Conservation (phyloP, 257 asterid species). For the Paulownia fortunei region DNA sequence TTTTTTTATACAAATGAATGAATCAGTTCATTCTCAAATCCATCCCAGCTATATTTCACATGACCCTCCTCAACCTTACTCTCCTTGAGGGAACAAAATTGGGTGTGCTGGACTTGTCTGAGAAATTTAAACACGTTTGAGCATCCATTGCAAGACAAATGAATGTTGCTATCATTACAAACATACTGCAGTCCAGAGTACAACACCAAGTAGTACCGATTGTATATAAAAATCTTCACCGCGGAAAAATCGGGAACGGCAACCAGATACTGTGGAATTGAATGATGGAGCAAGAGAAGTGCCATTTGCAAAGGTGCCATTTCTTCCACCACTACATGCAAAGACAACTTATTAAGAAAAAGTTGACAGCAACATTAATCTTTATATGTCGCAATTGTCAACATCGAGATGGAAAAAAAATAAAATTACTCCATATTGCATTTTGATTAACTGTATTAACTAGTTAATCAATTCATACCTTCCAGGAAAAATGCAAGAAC, state of each 20-base stretch:
- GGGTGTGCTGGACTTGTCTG: slow-evolving; percentile 44
- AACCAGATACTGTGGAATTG: slow-evolving; percentile 62
- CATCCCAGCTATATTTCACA: slow-evolving; percentile 32
- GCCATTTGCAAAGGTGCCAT: slow-evolving; percentile 62
- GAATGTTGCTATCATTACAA: slow-evolving; percentile 37
- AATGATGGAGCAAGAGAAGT: slow-evolving; percentile 75
- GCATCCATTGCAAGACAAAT: slow-evolving; percentile 29
- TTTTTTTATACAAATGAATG: slow-evolving; percentile 54
- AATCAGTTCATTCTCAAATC: slow-evolving; percentile 37
- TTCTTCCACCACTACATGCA: slow-evolving; percentile 67
- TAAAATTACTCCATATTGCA: neutral
- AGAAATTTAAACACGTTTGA: slow-evolving; percentile 2
- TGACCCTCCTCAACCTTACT: slow-evolving; percentile 42
- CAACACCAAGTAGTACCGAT: slow-evolving; percentile 37
- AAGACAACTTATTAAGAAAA: slow-evolving; percentile 16
- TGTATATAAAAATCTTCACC: slow-evolving; percentile 19
- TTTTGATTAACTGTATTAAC: slow-evolving; percentile 7
- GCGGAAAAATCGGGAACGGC: slow-evolving; percentile 42
- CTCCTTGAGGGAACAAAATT: slow-evolving; percentile 59
- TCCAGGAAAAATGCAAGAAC: slow-evolving; percentile 81
- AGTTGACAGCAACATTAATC: neutral
- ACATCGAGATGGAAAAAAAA: neutral
- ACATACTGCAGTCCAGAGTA: slow-evolving; percentile 47
- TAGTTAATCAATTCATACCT: slow-evolving; percentile 51
- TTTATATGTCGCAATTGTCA: neutral